Evolutionary conservation across 352 stramenopile species (phyloP).

Genomic region (Globisporangium paddicum): DNA sequence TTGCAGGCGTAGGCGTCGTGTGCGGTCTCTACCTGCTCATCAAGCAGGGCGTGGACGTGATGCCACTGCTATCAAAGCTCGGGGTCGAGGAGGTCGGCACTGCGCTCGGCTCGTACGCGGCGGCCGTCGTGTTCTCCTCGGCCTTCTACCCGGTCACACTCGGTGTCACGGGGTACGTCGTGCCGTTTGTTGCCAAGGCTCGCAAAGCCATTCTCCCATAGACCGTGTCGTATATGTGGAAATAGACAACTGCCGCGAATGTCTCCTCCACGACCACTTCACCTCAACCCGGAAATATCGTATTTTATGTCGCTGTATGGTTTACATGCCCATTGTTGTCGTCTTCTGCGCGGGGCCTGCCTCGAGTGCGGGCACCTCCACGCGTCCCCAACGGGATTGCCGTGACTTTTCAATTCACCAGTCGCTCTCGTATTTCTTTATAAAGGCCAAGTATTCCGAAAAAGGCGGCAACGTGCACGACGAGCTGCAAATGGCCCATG

Average conservation of each 20-base stretch:
- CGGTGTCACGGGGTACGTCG: slow-evolving; percentile 66
- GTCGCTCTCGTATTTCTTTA: too few species aligned
- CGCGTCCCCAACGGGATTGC: too few species aligned
- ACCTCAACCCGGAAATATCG: neutral
- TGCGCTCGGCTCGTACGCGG: slow-evolving; percentile 71
- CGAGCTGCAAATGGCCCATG: too few species aligned
- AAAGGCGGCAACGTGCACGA: too few species aligned
- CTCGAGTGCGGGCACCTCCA: too few species aligned
- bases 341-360: too few species aligned
- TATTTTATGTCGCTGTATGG: too few species aligned
- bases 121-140: slow-evolving; percentile 72
- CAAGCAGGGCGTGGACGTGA: slow-evolving; percentile 80
- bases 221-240: neutral
- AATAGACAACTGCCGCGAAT: neutral
- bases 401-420: too few species aligned
- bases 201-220: slow-evolving; percentile 45
- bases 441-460: too few species aligned
- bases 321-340: too few species aligned
- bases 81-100: slow-evolving; percentile 67
- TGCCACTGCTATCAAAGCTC: slow-evolving; percentile 65
- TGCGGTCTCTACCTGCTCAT: slow-evolving; percentile 70
- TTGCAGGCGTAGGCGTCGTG: slow-evolving; percentile 74
- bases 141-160: slow-evolving; percentile 80
- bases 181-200: slow-evolving; percentile 61
- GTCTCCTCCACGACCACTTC: neutral